A percentile compares a stretch with the other conserved stretches of the same genome.
Evolutionary conservation across 306 rosid genomes (phyloP).

Genomic region (Cicer bijugum): DNA sequence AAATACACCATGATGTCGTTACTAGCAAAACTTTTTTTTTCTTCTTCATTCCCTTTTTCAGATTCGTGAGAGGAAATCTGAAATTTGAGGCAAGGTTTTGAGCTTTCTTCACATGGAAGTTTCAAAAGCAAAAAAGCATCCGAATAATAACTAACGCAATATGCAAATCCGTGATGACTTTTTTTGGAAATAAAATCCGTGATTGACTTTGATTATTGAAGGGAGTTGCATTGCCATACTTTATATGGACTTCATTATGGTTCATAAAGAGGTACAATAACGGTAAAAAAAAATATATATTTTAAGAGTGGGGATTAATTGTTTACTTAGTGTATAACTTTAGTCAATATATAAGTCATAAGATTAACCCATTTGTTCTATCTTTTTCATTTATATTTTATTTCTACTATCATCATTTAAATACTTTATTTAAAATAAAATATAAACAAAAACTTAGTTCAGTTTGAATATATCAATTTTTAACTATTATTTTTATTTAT

Average conservation of each 20-base stretch:
- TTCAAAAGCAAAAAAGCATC: slow-evolving; percentile 36
- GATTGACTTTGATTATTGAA: slow-evolving; percentile 7
- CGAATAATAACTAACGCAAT: slow-evolving; percentile 6
- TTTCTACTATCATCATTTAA: too few species aligned
- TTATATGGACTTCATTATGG: slow-evolving; percentile 5
- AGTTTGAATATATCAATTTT: too few species aligned
- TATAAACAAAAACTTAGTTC: too few species aligned
- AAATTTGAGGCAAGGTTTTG: slow-evolving; percentile 43
- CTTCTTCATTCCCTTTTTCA: not conserved
- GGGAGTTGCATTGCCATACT: slow-evolving; percentile 14
- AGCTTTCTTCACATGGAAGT: slow-evolving; percentile 39
- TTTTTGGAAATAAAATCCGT: not conserved
- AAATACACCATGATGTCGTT: slow-evolving; percentile 24
- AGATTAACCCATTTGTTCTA: too few species aligned
- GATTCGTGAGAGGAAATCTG: slow-evolving; percentile 35
- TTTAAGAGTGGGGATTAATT: too few species aligned
- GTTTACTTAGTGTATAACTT: too few species aligned
- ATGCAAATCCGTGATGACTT: slow-evolving; percentile 26
- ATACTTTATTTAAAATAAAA: too few species aligned
- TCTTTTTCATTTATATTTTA: too few species aligned
- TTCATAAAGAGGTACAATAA: slow-evolving; percentile 4
- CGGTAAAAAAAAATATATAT: not conserved
- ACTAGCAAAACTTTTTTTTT: not conserved
- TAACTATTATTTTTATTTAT: too few species aligned
- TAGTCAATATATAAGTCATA: too few species aligned